Conservation (phyloP, 2,329 filamentous ascomycete species). For the Aurifilum marmelostoma region DNA sequence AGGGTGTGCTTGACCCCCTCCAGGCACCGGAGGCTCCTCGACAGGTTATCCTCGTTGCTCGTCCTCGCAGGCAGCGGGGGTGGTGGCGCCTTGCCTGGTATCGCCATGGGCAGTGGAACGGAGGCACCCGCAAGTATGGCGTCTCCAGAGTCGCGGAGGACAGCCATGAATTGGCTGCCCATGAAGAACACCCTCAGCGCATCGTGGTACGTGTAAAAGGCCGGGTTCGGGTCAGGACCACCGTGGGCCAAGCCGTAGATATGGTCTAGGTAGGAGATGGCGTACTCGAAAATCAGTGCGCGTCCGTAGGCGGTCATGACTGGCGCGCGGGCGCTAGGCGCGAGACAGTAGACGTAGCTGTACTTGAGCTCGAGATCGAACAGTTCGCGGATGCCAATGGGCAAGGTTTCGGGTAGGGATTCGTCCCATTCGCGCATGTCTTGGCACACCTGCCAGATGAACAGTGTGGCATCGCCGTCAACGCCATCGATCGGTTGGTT, state of each 20-base stretch:
- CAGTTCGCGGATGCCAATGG: constrained; percentile 69
- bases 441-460: constrained; percentile 75
- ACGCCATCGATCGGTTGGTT: constrained; percentile 56
- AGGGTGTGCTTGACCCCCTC: constrained; percentile 58
- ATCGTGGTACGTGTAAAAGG: constrained; percentile 85
- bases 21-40: constrained; percentile 59
- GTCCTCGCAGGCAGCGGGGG: constrained; percentile 56
- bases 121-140: constrained; percentile 56
- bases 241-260: constrained; percentile 70
- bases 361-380: constrained; percentile 90
- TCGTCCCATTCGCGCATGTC: constrained; percentile 83
- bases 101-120: constrained; percentile 47
- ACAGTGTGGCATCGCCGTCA: constrained; percentile 62
- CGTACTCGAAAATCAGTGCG: constrained; percentile 82
- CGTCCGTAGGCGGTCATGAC: constrained; percentile 76
- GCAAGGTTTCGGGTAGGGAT: constrained; percentile 68
- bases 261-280: constrained; percentile 77
- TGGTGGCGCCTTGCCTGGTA: constrained; percentile 51
- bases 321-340: constrained; percentile 75
- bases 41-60: constrained; percentile 53
- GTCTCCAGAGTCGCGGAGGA: constrained; percentile 61
- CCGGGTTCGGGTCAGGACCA: constrained; percentile 58
- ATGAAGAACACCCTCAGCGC: constrained; percentile 82
- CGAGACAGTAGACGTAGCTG: constrained; percentile 87
- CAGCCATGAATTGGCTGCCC: constrained; percentile 64